Evolutionary conservation across 164 flowering plant genomes (phyloP), one percentile per base, ranked within the genome.

Genomic region (Aristolochia contorta): DNA sequence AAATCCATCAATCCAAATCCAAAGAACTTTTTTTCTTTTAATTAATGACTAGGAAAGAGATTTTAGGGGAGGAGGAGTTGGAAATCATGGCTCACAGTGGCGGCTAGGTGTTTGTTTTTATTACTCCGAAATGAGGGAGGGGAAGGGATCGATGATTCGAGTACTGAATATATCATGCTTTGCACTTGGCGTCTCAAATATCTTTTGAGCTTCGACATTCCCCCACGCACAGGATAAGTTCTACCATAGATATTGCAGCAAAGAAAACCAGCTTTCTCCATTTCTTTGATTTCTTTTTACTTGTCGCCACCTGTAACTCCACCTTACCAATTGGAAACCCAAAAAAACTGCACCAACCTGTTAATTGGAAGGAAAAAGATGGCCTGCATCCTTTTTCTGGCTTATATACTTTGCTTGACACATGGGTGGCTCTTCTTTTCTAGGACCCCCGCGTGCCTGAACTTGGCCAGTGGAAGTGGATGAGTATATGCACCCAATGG

Each of bases 291-390:
- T 37, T 37, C 43, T 37, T 37, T 19, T 51, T 51, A 20, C 21
- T 33, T 56, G 19, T 56, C 19, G 33, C 59, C 59, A 56, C 59
- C 46, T 56, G 59, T 16, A 16, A 56, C 58, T 56, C 59, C 59
- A 56, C 59, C 59, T 32, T 56, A 19, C 59, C 20, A 43, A 56
- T 23, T 32, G 20, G 47, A 16, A 20, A 16, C 33, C 22, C 43
- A 32, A 56, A 8, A 56, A 43, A 19, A 43, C n/a, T 4, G 33
- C 16, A 20, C 16, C 21, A 19, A 51, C 57, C 21, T 30, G 32
- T 22, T n/a, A n/a, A n/a, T n/a, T 53, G 50, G 46, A n/a, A 25
- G 30, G 30, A 55, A 55, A 46, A 49, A 55, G 30, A 45, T 51
- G 46, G 48, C 45, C 37, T 37, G 7, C n/a, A 48, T 49, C 52